Conservation (phyloP, 73 alveolate species). For the Paramecium caudatum region DNA sequence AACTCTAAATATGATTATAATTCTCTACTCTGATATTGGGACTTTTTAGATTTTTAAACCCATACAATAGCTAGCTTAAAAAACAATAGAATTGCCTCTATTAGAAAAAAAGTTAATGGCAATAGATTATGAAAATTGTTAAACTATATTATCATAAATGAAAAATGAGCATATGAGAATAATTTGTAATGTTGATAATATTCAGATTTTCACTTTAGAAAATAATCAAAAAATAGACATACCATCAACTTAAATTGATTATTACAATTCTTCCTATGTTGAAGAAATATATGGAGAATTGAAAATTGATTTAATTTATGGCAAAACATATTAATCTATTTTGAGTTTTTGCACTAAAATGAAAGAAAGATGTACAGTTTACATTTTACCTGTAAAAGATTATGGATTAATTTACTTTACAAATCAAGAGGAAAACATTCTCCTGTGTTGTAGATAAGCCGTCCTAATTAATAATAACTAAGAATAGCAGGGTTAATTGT, state of each 20-base stretch:
- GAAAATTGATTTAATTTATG: background rate
- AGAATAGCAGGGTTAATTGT: background rate
- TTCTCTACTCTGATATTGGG: background rate
- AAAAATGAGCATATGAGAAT: background rate
- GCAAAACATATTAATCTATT: background rate
- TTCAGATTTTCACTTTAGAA: background rate
- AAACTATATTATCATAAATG: background rate
- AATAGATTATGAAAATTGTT: conserved; percentile 6
- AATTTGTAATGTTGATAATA: conserved; percentile 1
- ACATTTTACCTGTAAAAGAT: background rate
- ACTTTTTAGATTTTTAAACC: background rate
- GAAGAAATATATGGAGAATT: conserved; percentile 16
- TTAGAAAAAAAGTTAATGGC: conserved; percentile 2
- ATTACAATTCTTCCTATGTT: conserved; percentile 2
- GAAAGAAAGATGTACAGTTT: background rate
- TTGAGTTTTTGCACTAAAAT: background rate
- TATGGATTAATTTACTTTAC: too few relatives aligned
- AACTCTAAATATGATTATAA: background rate
- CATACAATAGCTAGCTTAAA: background rate
- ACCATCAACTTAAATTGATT: background rate
- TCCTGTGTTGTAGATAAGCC: background rate
- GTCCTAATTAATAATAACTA: background rate
- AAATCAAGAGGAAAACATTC: too few relatives aligned
- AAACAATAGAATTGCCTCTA: background rate
- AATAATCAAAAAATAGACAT: background rate